Evolutionary conservation across 208 protist genomes (phyloP).

Genomic region (Kentomonas sorsogonicus): DNA sequence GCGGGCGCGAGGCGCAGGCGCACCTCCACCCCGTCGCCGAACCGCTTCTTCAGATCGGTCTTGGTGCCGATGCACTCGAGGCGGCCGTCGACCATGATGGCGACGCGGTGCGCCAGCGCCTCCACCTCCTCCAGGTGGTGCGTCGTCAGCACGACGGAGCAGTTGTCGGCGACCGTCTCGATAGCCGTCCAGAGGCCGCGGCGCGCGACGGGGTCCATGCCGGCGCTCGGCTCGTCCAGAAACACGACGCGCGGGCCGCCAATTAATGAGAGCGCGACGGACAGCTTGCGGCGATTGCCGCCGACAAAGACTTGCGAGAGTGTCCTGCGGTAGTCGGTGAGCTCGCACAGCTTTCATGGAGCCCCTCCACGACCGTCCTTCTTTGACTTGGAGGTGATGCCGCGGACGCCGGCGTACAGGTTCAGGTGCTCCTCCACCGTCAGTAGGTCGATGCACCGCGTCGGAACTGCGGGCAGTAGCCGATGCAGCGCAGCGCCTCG

Average conservation of each 20-base stretch:
- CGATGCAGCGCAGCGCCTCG: slow-evolving; percentile 55
- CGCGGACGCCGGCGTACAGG: slow-evolving; percentile 71
- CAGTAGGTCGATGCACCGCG: slow-evolving; percentile 73
- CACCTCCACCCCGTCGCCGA: slow-evolving; percentile 47
- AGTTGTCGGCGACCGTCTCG: slow-evolving; percentile 47
- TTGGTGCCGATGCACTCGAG: slow-evolving; percentile 82
- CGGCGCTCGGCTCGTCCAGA: slow-evolving; percentile 85
- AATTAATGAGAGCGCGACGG: slow-evolving; percentile 71
- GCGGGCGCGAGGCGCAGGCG: too few relatives aligned
- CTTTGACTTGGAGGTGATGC: slow-evolving; percentile 14
- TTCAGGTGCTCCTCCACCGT: slow-evolving; percentile 88
- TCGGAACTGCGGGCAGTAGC: slow-evolving; percentile 94
- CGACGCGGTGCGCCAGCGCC: slow-evolving; percentile 72
- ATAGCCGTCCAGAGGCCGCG: slow-evolving; percentile 75
- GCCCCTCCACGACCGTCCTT: slow-evolving; percentile 24
- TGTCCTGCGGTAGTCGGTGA: slow-evolving; percentile 29
- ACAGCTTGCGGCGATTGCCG: slow-evolving; percentile 85
- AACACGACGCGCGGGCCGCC: slow-evolving; percentile 69
- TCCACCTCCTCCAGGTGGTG: slow-evolving; percentile 92
- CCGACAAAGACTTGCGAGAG: slow-evolving; percentile 43
- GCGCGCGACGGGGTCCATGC: slow-evolving; percentile 84
- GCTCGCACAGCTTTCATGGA: slow-evolving; percentile 35
- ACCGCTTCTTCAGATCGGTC: slow-evolving; percentile 82
- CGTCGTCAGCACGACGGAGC: slow-evolving; percentile 86
- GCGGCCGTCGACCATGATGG: slow-evolving; percentile 85